Evolutionary conservation across 352 stramenopile species (phyloP).

Genomic region (Globisporangium echinulatum): DNA sequence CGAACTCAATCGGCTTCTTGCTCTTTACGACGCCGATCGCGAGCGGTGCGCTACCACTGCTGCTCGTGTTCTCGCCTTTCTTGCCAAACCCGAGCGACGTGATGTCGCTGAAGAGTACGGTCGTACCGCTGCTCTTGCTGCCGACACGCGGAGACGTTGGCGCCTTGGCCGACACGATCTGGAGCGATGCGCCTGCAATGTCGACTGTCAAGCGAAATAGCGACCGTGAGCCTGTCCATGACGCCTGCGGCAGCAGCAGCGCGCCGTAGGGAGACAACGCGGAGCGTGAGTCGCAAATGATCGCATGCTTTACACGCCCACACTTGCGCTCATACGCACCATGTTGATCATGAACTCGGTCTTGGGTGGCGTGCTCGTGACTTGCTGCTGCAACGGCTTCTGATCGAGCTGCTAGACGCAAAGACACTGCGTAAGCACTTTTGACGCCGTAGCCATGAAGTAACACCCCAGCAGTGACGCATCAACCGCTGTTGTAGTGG

Average conservation of each 20-base stretch:
- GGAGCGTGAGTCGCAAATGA: too few relatives aligned
- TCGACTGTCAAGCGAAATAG: conserved; percentile 34
- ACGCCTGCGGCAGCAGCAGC: conserved; percentile 14
- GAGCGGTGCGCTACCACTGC: conserved; percentile 7
- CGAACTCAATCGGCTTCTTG: conserved; percentile 32
- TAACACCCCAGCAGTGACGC: too few relatives aligned
- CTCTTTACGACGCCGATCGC: conserved; percentile 10
- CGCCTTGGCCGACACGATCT: conserved; percentile 21
- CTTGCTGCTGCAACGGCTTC: background rate
- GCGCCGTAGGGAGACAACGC: background rate
- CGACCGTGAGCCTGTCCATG: conserved; percentile 38
- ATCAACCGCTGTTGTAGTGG: background rate
- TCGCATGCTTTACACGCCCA: background rate
- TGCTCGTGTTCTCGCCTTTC: conserved; percentile 4
- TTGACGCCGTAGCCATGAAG: too few relatives aligned
- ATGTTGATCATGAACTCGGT: conserved; percentile 45
- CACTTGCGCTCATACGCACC: conserved; percentile 12
- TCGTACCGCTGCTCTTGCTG: conserved; percentile 16
- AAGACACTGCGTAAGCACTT: too few relatives aligned
- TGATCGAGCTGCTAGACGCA: background rate
- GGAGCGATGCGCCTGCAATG: conserved; percentile 11
- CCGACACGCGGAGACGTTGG: conserved; percentile 20
- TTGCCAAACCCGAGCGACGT: conserved; percentile 24
- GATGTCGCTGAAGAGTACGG: conserved; percentile 30
- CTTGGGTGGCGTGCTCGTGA: conserved; percentile 1